These are phyloP conservation scores for Verticillium isaacii DNA, from an alignment of 2,329 filamentous ascomycete species.

Conservation along the genomic window DNA sequence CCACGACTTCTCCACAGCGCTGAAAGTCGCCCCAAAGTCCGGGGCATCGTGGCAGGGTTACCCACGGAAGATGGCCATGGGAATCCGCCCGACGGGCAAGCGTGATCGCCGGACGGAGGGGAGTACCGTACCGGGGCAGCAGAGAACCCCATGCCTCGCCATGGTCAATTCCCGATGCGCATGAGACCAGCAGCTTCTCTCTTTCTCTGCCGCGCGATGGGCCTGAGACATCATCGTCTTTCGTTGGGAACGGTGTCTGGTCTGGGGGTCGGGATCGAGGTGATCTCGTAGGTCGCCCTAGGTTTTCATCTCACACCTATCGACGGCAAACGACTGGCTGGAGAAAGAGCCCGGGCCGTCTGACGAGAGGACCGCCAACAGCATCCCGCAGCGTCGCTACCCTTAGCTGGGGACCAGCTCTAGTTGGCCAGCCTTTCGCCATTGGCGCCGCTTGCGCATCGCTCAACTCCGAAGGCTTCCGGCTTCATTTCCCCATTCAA, in stretches of 20 bases:
- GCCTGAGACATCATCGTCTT: background rate
- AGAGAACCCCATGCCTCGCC: background rate
- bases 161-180: background rate
- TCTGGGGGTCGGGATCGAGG: background rate
- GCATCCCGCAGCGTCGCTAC: background rate
- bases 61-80: background rate
- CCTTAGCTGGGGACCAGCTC: background rate
- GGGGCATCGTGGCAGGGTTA: background rate
- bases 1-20: background rate
- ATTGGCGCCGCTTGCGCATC: background rate
- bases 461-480: background rate
- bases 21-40: background rate
- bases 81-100: background rate
- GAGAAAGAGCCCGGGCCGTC: background rate
- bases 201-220: background rate
- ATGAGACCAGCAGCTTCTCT: background rate
- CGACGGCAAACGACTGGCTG: background rate
- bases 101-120: background rate
- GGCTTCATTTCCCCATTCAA: background rate
- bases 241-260: background rate
- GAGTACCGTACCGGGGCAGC: background rate
- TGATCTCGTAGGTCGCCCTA: background rate
- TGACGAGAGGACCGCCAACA: background rate
- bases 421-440: background rate
- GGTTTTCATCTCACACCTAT: background rate